A percentile compares a stretch with the other conserved stretches of the same genome.
Conservation (phyloP, 1,284 basidiomycete species). For the Exobasidium rhododendri region DNA sequence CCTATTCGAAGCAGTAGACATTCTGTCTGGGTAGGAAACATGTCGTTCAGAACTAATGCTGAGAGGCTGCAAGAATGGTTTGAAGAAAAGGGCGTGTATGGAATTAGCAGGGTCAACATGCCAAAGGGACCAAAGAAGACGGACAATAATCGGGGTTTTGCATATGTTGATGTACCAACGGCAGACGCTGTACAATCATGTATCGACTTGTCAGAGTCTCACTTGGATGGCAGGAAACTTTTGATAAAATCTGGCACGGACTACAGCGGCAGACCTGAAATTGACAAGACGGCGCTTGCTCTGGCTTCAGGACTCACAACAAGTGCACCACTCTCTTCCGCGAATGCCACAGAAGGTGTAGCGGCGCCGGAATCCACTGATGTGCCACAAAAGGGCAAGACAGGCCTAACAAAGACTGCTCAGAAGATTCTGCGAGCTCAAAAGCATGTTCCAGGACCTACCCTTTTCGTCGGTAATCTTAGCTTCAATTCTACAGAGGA, state of each 20-base stretch:
- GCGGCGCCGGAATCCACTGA: neutral
- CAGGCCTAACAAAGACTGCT: conserved; percentile 68
- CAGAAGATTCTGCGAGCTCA: conserved; percentile 77
- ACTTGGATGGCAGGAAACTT: conserved; percentile 77
- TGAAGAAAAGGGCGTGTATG: conserved; percentile 38
- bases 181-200: conserved; percentile 71
- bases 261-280: conserved; percentile 53
- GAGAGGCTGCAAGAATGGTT: conserved; percentile 43
- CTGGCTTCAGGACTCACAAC: conserved; percentile 19
- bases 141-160: conserved; percentile 66
- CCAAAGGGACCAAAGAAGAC: conserved; percentile 57
- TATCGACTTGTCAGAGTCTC: conserved; percentile 74
- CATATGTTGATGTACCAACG: conserved; percentile 88
- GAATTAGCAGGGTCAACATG: conserved; percentile 61
- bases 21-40: conserved; percentile 60
- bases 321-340: neutral
- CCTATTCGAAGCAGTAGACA: conserved; percentile 59
- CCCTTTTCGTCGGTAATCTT: conserved; percentile 83
- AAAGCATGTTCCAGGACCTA: conserved; percentile 76
- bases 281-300: conserved; percentile 30
- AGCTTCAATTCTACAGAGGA: conserved; percentile 76
- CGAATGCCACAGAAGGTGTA: neutral
- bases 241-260: conserved; percentile 83
- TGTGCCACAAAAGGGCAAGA: conserved; percentile 31
- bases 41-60: conserved; percentile 42